Conservation (phyloP, 352 stramenopile species). For the Pythium coloratum region DNA sequence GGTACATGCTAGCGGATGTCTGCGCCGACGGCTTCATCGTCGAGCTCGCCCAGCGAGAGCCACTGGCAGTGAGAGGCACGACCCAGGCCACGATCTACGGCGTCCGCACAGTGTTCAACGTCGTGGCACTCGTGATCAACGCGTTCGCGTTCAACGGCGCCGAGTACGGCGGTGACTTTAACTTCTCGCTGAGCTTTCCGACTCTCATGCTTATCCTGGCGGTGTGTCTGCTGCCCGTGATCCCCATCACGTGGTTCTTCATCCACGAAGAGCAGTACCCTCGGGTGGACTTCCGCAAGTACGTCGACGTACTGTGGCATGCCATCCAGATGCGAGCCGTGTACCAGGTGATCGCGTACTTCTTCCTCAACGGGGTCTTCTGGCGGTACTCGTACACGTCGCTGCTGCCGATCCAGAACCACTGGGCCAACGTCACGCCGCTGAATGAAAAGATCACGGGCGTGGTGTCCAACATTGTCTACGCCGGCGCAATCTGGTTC, state of each 20-base stretch:
- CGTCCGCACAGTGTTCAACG: constrained; percentile 10
- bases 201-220: constrained; percentile 21
- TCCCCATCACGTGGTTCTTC: constrained; percentile 18
- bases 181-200: constrained; percentile 9
- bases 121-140: constrained; percentile 14
- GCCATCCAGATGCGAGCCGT: constrained; percentile 27
- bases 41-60: constrained; percentile 39
- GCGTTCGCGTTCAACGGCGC: constrained; percentile 34
- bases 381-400: constrained; percentile 21
- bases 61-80: constrained; percentile 24
- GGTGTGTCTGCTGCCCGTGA: constrained; percentile 9
- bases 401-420: constrained; percentile 17
- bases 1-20: constrained; percentile 50
- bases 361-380: constrained; percentile 30
- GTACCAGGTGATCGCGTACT: constrained; percentile 32
- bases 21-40: constrained; percentile 45
- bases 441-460: constrained; percentile 3
- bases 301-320: constrained; percentile 21
- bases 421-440: constrained; percentile 15
- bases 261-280: constrained; percentile 23
- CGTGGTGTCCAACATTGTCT: constrained; percentile 16
- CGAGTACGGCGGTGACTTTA: background rate
- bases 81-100: constrained; percentile 30
- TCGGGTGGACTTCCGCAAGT: constrained; percentile 7
- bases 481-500: background rate